These are phyloP conservation scores for Colletotrichum sublineola DNA, from an alignment of 2,329 filamentous ascomycete genomes.

Conservation along the genomic window DNA sequence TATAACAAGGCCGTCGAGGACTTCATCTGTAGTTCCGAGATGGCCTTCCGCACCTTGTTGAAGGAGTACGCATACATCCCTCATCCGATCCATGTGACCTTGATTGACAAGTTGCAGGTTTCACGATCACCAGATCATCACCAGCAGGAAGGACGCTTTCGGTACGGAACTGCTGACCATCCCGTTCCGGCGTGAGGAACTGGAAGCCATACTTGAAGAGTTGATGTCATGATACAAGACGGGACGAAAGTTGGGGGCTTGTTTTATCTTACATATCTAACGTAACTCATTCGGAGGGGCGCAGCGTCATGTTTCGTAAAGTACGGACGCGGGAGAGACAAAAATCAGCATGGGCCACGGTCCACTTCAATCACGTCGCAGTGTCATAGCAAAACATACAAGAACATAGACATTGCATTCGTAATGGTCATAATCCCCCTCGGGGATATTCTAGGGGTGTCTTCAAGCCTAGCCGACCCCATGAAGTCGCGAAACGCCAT, in stretches of 20 bases:
- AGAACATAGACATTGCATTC: conserved; percentile 25
- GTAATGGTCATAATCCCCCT: conserved; percentile 27
- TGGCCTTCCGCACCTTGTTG: conserved; percentile 91
- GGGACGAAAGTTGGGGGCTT: neutral
- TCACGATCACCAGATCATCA: conserved; percentile 98
- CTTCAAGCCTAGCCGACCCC: conserved; percentile 12
- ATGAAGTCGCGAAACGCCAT: conserved; percentile 30
- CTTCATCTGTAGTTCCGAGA: conserved; percentile 96
- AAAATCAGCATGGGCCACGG: neutral
- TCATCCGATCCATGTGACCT: neutral
- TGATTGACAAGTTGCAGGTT: conserved; percentile 67
- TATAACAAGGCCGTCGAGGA: conserved; percentile 97
- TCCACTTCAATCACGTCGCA: neutral
- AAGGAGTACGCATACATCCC: conserved; percentile 77
- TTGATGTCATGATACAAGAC: conserved; percentile 52
- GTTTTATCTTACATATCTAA: neutral
- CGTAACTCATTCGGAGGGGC: neutral
- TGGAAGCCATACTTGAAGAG: conserved; percentile 91
- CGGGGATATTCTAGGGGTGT: conserved; percentile 29
- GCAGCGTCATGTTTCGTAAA: neutral
- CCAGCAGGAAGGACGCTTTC: conserved; percentile 84
- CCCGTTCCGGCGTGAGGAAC: conserved; percentile 87
- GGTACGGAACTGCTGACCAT: conserved; percentile 89
- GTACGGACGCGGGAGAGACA: neutral
- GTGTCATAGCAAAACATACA: neutral